A percentile compares a stretch with the other conserved stretches of the same genome.
phyloP scores from a whole-genome alignment of 768 basidiomycete genomes.

The Pulveroboletus sp. region DNA sequence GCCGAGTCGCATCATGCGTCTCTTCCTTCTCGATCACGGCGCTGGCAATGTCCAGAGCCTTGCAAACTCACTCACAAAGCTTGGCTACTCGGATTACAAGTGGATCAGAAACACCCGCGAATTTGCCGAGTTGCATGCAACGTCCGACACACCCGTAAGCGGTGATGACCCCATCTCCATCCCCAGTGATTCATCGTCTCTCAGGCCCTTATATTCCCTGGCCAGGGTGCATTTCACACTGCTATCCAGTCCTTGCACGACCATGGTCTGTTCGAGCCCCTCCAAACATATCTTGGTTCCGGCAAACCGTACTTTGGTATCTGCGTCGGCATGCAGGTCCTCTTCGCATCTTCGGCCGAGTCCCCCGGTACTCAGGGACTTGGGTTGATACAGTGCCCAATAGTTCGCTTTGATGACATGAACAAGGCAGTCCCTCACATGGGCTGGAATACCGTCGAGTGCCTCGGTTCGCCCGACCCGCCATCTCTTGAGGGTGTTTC shows the following conservation, averaged over 20 bases:
- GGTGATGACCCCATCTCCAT: conserved; percentile 1
- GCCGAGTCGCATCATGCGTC: conserved; percentile 35
- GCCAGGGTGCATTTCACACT: conserved; percentile 89
- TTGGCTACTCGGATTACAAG: conserved; percentile 75
- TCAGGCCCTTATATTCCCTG: conserved; percentile 93
- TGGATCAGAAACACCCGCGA: conserved; percentile 84
- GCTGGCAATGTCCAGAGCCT: conserved; percentile 93
- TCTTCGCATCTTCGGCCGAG: conserved; percentile 85
- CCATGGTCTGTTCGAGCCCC: conserved; percentile 73
- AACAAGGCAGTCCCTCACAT: conserved; percentile 96
- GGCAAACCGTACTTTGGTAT: conserved; percentile 96
- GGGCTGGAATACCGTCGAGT: conserved; percentile 86
- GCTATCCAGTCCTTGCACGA: conserved; percentile 73
- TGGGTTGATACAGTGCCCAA: conserved; percentile 76
- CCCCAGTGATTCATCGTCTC: conserved; percentile 9
- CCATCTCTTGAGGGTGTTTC: conserved; percentile 44
- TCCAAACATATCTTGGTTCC: conserved; percentile 75
- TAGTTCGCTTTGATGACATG: conserved; percentile 61
- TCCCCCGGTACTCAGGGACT: conserved; percentile 65
- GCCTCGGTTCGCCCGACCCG: conserved; percentile 40
- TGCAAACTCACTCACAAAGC: conserved; percentile 80
- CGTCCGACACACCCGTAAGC: conserved; percentile 60
- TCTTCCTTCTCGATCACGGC: conserved; percentile 95
- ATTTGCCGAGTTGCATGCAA: conserved; percentile 50
- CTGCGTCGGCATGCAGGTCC: conserved; percentile 97